phyloP scores from a whole-genome alignment of 2,329 filamentous ascomycete species.

The Penicillium sp. region DNA sequence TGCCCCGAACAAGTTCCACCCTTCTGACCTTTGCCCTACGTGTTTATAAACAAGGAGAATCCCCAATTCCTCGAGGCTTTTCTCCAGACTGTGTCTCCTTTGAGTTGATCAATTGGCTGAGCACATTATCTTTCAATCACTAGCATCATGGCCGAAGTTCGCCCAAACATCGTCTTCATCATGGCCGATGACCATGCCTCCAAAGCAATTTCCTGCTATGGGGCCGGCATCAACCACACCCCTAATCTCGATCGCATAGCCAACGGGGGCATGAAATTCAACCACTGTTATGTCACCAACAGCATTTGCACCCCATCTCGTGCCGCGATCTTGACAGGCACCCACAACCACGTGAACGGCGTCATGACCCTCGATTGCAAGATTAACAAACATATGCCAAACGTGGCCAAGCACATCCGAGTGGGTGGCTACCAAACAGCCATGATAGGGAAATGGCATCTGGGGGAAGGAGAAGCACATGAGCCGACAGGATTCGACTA shows the following conservation, averaged over 20 bases:
- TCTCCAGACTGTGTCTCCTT: not conserved
- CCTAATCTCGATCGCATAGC: conserved; percentile 55
- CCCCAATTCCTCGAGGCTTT: not conserved
- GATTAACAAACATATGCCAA: conserved; percentile 53
- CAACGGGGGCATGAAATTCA: conserved; percentile 52
- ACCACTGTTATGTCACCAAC: conserved; percentile 58
- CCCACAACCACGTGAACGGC: conserved; percentile 55
- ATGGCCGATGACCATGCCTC: conserved; percentile 58
- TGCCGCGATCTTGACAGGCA: conserved; percentile 52
- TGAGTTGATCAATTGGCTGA: not conserved
- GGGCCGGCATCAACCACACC: conserved; percentile 53
- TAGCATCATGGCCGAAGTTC: not conserved
- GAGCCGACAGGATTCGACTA: conserved; percentile 55
- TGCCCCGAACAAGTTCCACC: not conserved
- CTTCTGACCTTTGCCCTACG: not conserved
- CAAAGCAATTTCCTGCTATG: conserved; percentile 52
- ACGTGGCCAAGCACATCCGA: conserved; percentile 53
- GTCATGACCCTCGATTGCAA: conserved; percentile 52
- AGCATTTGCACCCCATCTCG: conserved; percentile 55
- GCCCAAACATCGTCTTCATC: conserved; percentile 50
- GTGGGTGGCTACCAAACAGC: conserved; percentile 51
- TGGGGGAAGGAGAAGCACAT: conserved; percentile 50
- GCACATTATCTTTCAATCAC: not conserved
- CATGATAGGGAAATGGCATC: conserved; percentile 58
- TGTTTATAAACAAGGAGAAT: not conserved